Percentiles rank a stretch among this genome's conserved stretches.
Evolutionary conservation across 345 rosid genomes (phyloP).

Genomic region (Corchorus olitorius): DNA sequence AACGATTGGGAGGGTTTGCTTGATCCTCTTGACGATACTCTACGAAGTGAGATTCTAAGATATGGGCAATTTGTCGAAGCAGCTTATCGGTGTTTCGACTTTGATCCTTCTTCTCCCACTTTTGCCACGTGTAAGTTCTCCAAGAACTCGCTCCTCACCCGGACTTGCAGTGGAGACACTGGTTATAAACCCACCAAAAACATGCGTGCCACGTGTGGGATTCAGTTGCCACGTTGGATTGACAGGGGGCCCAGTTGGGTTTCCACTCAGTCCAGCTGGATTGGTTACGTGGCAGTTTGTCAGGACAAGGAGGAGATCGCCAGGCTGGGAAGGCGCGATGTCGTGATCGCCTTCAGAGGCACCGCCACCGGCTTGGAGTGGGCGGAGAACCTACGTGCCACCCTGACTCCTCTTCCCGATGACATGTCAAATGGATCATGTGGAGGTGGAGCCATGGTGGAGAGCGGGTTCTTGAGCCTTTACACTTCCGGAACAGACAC

Average conservation of each 20-base stretch:
- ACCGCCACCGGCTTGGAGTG: constrained; percentile 70
- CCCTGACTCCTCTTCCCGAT: constrained; percentile 32
- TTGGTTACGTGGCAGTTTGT: constrained; percentile 72
- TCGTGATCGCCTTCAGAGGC: constrained; percentile 59
- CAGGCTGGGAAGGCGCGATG: constrained; percentile 62
- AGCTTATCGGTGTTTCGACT: constrained; percentile 50
- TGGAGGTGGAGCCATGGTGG: constrained; percentile 54
- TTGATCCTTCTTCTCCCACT: constrained; percentile 47
- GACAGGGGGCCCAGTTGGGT: constrained; percentile 49
- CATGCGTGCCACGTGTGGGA: constrained; percentile 47
- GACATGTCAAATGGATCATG: neutral
- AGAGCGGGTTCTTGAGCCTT: constrained; percentile 62
- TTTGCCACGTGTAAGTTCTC: constrained; percentile 41
- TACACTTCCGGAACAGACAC: constrained; percentile 44
- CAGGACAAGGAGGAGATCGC: constrained; percentile 54
- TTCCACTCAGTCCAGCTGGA: constrained; percentile 57
- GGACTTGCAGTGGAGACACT: constrained; percentile 34
- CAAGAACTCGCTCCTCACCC: constrained; percentile 36
- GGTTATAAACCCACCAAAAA: constrained; percentile 49
- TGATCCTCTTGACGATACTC: constrained; percentile 58
- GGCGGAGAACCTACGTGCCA: constrained; percentile 63
- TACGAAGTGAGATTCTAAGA: constrained; percentile 56
- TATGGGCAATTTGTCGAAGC: constrained; percentile 65
- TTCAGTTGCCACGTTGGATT: constrained; percentile 53
- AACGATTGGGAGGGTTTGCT: constrained; percentile 65